Evolutionary conservation across 331 rosid genomes (phyloP).

Genomic region (Prunus yedoensis): DNA sequence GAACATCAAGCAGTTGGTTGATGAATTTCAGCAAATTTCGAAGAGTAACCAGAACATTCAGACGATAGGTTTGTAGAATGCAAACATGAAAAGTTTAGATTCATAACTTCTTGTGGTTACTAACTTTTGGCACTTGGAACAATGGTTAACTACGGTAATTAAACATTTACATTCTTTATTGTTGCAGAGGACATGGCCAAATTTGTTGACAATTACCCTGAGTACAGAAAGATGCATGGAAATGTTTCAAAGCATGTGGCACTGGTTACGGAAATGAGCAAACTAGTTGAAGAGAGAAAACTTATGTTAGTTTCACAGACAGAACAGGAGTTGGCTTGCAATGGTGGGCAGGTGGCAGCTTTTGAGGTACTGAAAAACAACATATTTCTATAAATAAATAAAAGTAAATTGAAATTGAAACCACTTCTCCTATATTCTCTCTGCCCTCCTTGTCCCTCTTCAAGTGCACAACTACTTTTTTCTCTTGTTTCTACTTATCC

Average conservation of each 20-base stretch:
- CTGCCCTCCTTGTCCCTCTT: neutral
- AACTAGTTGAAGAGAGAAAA: conserved; percentile 78
- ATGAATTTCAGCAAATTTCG: conserved; percentile 84
- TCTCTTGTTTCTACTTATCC: neutral
- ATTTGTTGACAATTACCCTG: conserved; percentile 95
- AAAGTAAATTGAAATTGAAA: neutral
- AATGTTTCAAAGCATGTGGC: conserved; percentile 86
- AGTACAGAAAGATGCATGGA: conserved; percentile 94
- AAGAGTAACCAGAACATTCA: conserved; percentile 90
- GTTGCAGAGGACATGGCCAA: conserved; percentile 95
- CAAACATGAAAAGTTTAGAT: conserved; percentile 19
- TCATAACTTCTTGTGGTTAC: neutral
- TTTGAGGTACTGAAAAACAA: conserved; percentile 64
- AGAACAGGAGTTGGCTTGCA: conserved; percentile 97
- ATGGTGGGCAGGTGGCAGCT: conserved; percentile 91
- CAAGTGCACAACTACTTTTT: neutral
- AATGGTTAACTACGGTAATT: neutral
- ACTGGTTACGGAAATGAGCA: conserved; percentile 93
- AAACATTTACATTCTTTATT: conserved; percentile 24
- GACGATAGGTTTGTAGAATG: conserved; percentile 74
- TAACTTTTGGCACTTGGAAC: neutral
- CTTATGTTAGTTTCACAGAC: conserved; percentile 89
- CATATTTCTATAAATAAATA: neutral
- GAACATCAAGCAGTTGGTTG: conserved; percentile 89
- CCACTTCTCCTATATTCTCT: neutral